phyloP scores from a whole-genome alignment of 495 filamentous ascomycete species.

The Xylaria bambusicola region DNA sequence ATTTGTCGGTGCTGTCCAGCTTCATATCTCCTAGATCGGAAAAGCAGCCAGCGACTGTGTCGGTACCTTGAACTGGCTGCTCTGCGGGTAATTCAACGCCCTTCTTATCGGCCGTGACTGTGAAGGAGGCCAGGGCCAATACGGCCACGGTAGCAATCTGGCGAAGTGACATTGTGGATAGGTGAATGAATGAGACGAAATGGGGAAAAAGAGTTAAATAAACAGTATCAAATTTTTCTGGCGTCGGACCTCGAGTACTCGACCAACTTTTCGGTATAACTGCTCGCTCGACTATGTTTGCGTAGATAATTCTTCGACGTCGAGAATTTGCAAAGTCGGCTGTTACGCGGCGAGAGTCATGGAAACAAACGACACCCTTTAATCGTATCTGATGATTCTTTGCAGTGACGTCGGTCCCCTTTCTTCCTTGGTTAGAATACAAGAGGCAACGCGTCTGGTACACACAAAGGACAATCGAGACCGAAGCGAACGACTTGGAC shows the following conservation, averaged over 20 bases:
- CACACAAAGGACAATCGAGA: constrained; percentile 12
- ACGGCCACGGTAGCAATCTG: constrained; percentile 29
- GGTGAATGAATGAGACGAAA: background rate
- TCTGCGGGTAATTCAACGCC: constrained; percentile 21
- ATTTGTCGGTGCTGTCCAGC: constrained; percentile 8
- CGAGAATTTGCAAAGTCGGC: constrained; percentile 16
- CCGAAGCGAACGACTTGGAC: background rate
- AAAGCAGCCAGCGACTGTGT: constrained; percentile 35
- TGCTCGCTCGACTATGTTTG: background rate
- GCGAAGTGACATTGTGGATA: constrained; percentile 27
- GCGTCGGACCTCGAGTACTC: background rate
- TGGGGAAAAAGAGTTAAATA: background rate
- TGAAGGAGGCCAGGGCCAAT: constrained; percentile 25
- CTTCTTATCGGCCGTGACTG: constrained; percentile 10
- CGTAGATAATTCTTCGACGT: background rate
- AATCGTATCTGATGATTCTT: background rate
- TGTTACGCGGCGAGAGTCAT: constrained; percentile 17
- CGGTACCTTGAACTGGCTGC: constrained; percentile 21
- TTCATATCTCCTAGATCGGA: constrained; percentile 29
- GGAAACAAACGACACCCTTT: constrained; percentile 9
- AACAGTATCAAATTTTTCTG: background rate
- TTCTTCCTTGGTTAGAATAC: background rate
- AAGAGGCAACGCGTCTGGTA: constrained; percentile 5
- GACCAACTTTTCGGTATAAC: too few species aligned
- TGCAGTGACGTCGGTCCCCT: background rate